phyloP scores from a whole-genome alignment of 176 grass and related monocot species.

The Coix lacrymajobi region DNA sequence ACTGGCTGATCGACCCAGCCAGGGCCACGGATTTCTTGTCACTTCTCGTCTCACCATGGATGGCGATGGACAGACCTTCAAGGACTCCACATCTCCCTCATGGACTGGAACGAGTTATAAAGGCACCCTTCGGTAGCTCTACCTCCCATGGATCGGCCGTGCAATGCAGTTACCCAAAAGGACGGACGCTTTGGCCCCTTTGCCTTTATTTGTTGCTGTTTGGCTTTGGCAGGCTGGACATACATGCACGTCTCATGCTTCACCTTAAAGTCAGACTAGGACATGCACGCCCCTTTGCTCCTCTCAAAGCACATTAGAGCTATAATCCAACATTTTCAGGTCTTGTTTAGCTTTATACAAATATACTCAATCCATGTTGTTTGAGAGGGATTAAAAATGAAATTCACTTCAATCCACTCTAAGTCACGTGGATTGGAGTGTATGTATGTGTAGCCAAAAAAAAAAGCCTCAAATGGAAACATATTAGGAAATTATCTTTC shows the following conservation, averaged over 20 bases:
- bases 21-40: neutral
- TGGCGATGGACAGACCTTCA: neutral
- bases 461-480: neutral
- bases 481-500: too few relatives aligned
- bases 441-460: too few relatives aligned
- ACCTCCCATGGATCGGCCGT: conserved; percentile 19
- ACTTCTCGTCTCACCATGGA: neutral
- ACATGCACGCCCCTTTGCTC: neutral
- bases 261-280: conserved; percentile 16
- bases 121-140: neutral
- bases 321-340: too few relatives aligned
- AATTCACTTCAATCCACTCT: too few relatives aligned
- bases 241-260: conserved; percentile 3
- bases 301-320: neutral
- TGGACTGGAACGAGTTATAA: neutral
- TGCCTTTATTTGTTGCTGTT: conserved; percentile 3
- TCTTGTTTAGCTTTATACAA: too few relatives aligned
- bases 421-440: too few relatives aligned
- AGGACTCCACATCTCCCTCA: neutral
- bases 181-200: neutral
- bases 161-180: conserved; percentile 23
- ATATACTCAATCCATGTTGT: too few relatives aligned
- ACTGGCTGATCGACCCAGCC: neutral
- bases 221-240: neutral
- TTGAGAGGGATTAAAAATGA: too few relatives aligned